Conservation (phyloP, 306 rosid genomes). For the Trifolium dubium region DNA sequence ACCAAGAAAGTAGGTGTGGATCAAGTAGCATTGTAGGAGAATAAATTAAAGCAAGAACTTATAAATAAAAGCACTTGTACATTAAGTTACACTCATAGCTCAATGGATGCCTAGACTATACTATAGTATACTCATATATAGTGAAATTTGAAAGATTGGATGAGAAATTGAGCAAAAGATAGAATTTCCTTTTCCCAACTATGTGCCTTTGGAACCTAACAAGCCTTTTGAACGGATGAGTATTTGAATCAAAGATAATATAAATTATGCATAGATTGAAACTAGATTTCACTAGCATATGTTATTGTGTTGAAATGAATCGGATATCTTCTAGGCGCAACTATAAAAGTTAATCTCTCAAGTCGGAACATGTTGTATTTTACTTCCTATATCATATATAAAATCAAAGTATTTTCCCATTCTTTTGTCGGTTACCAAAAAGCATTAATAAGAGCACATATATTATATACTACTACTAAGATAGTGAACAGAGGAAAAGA, state of each 20-base stretch:
- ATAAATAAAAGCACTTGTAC: slow-evolving; percentile 46
- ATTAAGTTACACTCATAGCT: slow-evolving; percentile 55
- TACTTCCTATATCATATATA: slow-evolving; percentile 7
- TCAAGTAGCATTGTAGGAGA: slow-evolving; percentile 50
- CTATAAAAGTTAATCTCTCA: no score
- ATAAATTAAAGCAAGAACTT: slow-evolving; percentile 68
- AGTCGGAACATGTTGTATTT: background rate
- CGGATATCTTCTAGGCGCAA: no score
- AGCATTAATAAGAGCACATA: slow-evolving; percentile 46
- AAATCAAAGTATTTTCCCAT: background rate
- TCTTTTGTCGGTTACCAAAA: slow-evolving; percentile 33
- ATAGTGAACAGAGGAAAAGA: slow-evolving; percentile 46
- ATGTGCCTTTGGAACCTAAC: slow-evolving; percentile 50
- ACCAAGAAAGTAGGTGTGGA: slow-evolving; percentile 79
- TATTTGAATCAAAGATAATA: slow-evolving; percentile 68
- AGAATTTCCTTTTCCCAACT: slow-evolving; percentile 54
- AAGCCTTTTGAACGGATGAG: slow-evolving; percentile 52
- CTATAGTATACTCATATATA: background rate
- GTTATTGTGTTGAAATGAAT: no score
- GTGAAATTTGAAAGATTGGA: slow-evolving; percentile 29
- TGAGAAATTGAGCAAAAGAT: slow-evolving; percentile 42
- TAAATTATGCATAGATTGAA: slow-evolving; percentile 53
- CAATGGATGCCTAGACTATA: slow-evolving; percentile 42
- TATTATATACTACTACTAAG: slow-evolving; percentile 35
- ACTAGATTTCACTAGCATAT: slow-evolving; percentile 26